These are phyloP conservation scores for Gossypium schwendimanii DNA, from an alignment of 441 rosid species.

Conservation along the genomic window DNA sequence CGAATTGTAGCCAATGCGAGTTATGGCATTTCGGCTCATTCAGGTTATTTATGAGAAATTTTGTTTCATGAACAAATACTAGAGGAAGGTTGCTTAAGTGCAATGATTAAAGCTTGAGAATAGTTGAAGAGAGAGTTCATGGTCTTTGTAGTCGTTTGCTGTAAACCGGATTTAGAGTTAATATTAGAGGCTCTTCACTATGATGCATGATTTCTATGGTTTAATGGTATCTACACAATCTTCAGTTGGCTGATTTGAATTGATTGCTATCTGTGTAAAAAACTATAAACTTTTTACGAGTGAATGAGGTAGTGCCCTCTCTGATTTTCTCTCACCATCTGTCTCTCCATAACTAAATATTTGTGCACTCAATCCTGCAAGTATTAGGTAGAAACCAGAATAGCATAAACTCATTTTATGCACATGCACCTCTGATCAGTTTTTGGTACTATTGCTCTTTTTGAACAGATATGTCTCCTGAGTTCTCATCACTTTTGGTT, in stretches of 20 bases:
- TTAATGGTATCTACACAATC: background rate
- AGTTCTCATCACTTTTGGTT: slow-evolving; percentile 46
- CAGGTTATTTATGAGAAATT: background rate
- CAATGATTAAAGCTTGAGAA: background rate
- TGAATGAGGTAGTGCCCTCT: background rate
- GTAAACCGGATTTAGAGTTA: background rate
- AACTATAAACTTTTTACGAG: background rate
- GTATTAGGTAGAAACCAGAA: background rate
- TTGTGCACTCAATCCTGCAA: background rate
- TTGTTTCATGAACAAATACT: background rate
- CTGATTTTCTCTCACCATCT: background rate
- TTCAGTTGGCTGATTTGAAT: background rate
- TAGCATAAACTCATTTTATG: background rate
- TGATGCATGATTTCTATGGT: background rate
- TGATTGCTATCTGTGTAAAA: background rate
- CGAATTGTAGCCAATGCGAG: background rate
- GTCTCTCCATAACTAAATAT: background rate
- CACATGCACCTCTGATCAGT: background rate
- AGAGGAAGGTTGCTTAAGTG: background rate
- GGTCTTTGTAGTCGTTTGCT: background rate
- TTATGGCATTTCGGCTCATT: background rate
- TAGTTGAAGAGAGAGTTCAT: background rate
- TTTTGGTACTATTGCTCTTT: slow-evolving; percentile 11
- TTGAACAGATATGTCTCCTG: slow-evolving; percentile 54
- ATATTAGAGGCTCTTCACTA: background rate